Percentiles rank a stretch among this genome's conserved stretches.
Evolutionary conservation across 2,329 filamentous ascomycete species (phyloP).

Genomic region (Phaeosphaeriaceae sp.): DNA sequence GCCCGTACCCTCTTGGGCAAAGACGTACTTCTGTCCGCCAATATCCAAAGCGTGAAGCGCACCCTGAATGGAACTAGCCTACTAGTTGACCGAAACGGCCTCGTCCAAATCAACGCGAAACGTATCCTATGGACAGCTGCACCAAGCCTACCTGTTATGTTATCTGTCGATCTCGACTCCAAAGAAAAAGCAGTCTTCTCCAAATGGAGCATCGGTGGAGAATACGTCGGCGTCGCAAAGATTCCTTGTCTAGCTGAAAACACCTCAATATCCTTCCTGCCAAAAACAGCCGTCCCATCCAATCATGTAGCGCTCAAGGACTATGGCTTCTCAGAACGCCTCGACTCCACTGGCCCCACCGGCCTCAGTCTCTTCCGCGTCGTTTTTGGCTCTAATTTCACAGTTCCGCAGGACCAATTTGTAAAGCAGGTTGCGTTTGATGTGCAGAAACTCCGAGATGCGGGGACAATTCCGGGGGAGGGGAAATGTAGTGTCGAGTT

Average conservation of each 20-base stretch:
- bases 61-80: conserved; percentile 5
- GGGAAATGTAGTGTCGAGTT: conserved; percentile 14
- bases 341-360: conserved; percentile 25
- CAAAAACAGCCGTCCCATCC: conserved; percentile 8
- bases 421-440: conserved; percentile 6
- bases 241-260: conserved; percentile 30
- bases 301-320: conserved; percentile 25
- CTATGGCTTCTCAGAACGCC: conserved; percentile 20
- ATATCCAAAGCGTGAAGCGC: conserved; percentile 11
- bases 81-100: conserved; percentile 7
- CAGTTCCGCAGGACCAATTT: conserved; percentile 10
- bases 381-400: conserved; percentile 20
- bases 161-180: conserved; percentile 15
- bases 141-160: conserved; percentile 16
- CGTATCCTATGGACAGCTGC: conserved; percentile 23
- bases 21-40: conserved; percentile 17
- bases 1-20: conserved; percentile 22
- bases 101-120: conserved; percentile 23
- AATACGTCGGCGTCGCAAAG: conserved; percentile 20
- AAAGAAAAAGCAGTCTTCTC: conserved; percentile 19
- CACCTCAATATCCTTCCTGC: conserved; percentile 17
- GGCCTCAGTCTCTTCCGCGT: conserved; percentile 21
- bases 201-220: conserved; percentile 9
- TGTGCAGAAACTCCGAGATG: conserved; percentile 11
- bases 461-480: conserved; percentile 7